Conservation (phyloP, 257 asterid species). For the Jacaranda mimosifolia region DNA sequence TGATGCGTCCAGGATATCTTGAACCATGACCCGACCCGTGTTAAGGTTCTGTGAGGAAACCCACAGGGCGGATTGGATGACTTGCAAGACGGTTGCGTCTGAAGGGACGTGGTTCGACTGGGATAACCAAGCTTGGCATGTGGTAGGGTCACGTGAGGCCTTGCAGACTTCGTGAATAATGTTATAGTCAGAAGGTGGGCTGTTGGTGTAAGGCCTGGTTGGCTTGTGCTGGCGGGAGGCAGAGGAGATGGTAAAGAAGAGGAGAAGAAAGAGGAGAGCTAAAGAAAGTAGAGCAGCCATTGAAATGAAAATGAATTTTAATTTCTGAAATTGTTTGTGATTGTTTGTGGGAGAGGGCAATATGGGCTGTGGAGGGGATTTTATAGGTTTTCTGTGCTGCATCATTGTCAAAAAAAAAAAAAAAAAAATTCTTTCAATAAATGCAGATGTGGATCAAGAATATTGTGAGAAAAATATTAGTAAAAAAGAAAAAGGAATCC, state of each 20-base stretch:
- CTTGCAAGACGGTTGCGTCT: slow-evolving; percentile 32
- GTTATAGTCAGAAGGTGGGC: background rate
- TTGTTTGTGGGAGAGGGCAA: background rate
- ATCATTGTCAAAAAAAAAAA: background rate
- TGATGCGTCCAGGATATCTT: slow-evolving; percentile 39
- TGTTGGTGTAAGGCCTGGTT: background rate
- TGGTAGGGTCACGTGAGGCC: slow-evolving; percentile 51
- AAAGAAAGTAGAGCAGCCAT: slow-evolving; percentile 50
- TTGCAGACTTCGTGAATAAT: slow-evolving; percentile 48
- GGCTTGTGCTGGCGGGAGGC: slow-evolving; percentile 18
- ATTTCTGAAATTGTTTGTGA: background rate
- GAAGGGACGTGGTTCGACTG: slow-evolving; percentile 32
- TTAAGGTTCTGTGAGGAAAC: slow-evolving; percentile 44
- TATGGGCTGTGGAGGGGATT: slow-evolving; percentile 19
- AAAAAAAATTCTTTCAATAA: background rate
- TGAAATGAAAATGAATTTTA: slow-evolving; percentile 28
- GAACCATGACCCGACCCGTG: slow-evolving; percentile 44
- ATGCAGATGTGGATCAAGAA: background rate
- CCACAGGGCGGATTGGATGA: slow-evolving; percentile 51
- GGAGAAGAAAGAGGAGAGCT: slow-evolving; percentile 29
- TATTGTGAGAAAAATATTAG: too few relatives aligned
- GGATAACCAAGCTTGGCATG: slow-evolving; percentile 43
- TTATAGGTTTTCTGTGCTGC: slow-evolving; percentile 29
- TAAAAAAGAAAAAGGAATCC: background rate
- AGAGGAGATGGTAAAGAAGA: slow-evolving; percentile 11